Evolutionary conservation across 1,139 yeast species (phyloP), one percentile per base, ranked within the genome.

Genomic region (Ashbya aceris): DNA sequence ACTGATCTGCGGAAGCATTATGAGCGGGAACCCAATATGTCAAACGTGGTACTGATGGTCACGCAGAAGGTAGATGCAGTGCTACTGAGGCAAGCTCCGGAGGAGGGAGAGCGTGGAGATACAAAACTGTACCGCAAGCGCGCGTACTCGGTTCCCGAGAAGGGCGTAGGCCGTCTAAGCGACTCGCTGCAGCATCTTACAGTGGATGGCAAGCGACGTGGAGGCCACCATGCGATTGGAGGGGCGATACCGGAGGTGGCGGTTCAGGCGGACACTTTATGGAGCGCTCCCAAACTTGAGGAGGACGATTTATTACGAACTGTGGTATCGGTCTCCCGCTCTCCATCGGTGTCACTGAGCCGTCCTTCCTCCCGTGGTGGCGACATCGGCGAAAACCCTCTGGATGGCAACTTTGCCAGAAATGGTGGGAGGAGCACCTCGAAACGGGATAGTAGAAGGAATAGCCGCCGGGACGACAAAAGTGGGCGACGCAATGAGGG

Each of bases 221-320:
- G 23, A 17, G 23, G 23, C 23, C 23, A 17, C 23, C 23, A 17
- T 17, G 23, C 23, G 6, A 17, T 17, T 17, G 23, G 23, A 17
- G 23, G 23, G 5, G 23, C 23, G 6, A 17, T 17, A 17, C 12
- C 12, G n/a, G 35, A 32, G 20, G 20, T 32, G 20, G 13, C 13
- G 13, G 31, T 29, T n/a, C 23, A 20, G 7, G 20, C n/a, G 7
- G 26, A 33, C 43, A 62, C 62, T 7, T 43, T 64, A 27, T 66
- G 69, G 69, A 54, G 55, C 1, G 68, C 69, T 2, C 70, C 70
- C 5, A 51, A 56, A 7, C 44, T 64, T 3, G 63, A 61, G 31
- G 66, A 69, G 2, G 58, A 62, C 37, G 69, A 65, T 43, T 67
- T 64, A 40, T 47, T 66, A 29, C 52, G 58, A 41, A 44, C 64